Percentiles rank a stretch among this genome's conserved stretches.
Conservation (phyloP, 305 asterid species). For the Rubia occidens region DNA sequence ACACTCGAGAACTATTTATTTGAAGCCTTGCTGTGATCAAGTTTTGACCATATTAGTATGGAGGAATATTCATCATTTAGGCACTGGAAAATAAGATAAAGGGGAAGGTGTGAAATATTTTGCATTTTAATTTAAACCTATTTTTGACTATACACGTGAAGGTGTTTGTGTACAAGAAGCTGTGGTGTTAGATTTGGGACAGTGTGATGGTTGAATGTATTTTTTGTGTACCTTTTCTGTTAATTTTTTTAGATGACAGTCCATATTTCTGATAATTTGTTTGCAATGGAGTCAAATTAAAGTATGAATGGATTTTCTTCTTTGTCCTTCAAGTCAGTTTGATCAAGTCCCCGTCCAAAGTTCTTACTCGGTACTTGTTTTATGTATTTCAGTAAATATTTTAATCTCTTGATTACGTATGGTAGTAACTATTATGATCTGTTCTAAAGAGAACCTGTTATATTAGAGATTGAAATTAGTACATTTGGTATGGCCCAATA, state of each 20-base stretch:
- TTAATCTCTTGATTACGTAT: neutral
- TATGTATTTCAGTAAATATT: neutral
- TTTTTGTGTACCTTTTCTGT: neutral
- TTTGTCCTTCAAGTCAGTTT: neutral
- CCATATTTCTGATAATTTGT: neutral
- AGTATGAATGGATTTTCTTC: neutral
- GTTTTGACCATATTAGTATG: conserved; percentile 13
- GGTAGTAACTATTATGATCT: neutral
- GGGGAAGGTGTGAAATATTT: neutral
- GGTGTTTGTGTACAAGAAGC: conserved; percentile 4
- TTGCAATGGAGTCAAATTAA: neutral
- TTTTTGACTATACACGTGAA: neutral
- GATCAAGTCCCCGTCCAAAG: neutral
- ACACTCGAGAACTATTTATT: conserved; percentile 15
- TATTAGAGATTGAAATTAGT: neutral
- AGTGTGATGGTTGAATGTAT: neutral
- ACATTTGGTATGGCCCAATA: neutral
- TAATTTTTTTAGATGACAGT: neutral
- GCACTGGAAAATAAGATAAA: neutral
- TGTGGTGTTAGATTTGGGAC: neutral
- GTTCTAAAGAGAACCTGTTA: neutral
- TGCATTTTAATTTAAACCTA: conserved; percentile 2
- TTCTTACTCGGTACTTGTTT: neutral
- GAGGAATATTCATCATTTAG: neutral
- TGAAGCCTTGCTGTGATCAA: conserved; percentile 11